phyloP scores from a whole-genome alignment of 129 eudicot genomes.

The Ambrosia trifida region DNA sequence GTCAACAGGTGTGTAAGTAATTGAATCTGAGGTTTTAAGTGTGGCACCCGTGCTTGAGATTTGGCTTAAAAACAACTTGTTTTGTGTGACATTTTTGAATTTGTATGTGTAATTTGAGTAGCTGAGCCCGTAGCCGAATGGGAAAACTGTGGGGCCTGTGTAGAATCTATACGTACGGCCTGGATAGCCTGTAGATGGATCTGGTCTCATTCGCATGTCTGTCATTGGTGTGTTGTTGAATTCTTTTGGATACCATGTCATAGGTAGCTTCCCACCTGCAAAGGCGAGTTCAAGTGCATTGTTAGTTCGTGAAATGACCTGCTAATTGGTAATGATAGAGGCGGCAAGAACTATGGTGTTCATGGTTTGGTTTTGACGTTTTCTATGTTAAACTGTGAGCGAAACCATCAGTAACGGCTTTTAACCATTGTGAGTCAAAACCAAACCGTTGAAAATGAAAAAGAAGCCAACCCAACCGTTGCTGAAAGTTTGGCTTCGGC shows the following conservation, averaged over 20 bases:
- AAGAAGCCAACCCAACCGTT: too few relatives aligned
- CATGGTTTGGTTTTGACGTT: too few relatives aligned
- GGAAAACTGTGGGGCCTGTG: slow-evolving; percentile 67
- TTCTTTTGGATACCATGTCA: slow-evolving; percentile 95
- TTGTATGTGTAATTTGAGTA: slow-evolving; percentile 74
- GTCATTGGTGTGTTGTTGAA: slow-evolving; percentile 85
- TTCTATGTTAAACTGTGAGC: too few relatives aligned
- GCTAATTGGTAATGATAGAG: background rate
- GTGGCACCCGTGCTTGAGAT: slow-evolving; percentile 24
- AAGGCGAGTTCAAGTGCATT: background rate
- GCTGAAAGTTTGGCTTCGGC: too few relatives aligned
- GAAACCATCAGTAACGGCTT: too few relatives aligned
- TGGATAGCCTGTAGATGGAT: slow-evolving; percentile 72
- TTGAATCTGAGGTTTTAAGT: slow-evolving; percentile 36
- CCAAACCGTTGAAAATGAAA: too few relatives aligned
- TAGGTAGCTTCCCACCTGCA: slow-evolving; percentile 87
- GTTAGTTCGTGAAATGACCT: background rate
- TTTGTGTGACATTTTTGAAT: slow-evolving; percentile 52
- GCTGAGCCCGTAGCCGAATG: slow-evolving; percentile 93
- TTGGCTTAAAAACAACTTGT: slow-evolving; percentile 40
- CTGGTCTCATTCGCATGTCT: slow-evolving; percentile 94
- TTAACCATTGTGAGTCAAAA: too few relatives aligned
- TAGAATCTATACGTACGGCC: slow-evolving; percentile 95
- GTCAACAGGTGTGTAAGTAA: slow-evolving; percentile 29
- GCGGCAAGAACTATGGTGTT: too few relatives aligned